phyloP scores from a whole-genome alignment of 140 eudicot genomes.

The Cichorium intybus region DNA sequence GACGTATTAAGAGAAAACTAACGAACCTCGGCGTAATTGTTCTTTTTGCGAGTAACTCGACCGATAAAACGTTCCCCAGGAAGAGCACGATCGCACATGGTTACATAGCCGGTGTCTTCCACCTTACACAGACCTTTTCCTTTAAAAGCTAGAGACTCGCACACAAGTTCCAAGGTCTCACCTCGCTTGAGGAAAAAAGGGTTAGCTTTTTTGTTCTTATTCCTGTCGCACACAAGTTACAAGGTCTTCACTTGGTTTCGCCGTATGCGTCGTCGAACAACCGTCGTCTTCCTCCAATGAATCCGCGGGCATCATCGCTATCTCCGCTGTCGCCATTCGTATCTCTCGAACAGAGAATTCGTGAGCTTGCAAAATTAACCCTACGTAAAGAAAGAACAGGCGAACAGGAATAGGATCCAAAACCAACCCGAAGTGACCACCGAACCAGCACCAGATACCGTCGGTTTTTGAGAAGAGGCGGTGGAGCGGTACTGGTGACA shows the following conservation, averaged over 20 bases:
- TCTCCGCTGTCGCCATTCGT: conserved; percentile 36
- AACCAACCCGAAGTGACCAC: no score
- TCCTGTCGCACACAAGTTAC: no score
- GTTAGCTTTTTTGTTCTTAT: background rate
- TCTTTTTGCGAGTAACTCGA: conserved; percentile 72
- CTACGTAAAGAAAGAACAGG: no score
- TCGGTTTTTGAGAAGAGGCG: no score
- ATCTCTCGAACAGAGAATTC: background rate
- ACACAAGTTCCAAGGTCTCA: conserved; percentile 68
- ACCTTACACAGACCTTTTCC: conserved; percentile 86
- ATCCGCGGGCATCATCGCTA: conserved; percentile 28
- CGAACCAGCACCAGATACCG: no score
- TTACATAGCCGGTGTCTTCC: conserved; percentile 66
- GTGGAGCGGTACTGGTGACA: no score
- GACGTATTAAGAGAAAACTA: background rate
- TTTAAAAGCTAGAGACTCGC: conserved; percentile 77
- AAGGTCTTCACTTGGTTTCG: conserved; percentile 63
- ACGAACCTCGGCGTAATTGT: conserved; percentile 78
- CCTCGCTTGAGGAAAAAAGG: conserved; percentile 75
- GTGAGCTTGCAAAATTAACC: background rate
- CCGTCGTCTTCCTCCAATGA: conserved; percentile 23
- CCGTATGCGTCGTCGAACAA: conserved; percentile 25
- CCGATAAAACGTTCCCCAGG: conserved; percentile 90
- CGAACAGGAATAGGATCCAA: no score
- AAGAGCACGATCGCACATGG: conserved; percentile 90